Conservation (phyloP, 768 basidiomycete genomes). For the Agaricus blazei region DNA sequence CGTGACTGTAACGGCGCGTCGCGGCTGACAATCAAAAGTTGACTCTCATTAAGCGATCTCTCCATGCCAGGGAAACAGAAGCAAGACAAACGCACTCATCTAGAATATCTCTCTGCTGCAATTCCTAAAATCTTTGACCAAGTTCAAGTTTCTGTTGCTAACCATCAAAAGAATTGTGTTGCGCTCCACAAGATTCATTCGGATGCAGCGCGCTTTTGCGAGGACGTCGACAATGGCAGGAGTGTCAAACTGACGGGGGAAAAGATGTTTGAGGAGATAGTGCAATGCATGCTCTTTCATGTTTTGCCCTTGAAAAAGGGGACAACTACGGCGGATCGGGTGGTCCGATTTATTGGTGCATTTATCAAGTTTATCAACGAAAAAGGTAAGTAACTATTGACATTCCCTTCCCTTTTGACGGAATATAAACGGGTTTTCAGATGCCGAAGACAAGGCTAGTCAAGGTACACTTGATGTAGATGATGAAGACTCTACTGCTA, state of each 20-base stretch:
- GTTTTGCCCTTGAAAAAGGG: slow-evolving; percentile 80
- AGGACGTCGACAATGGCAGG: slow-evolving; percentile 43
- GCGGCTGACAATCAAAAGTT: not conserved
- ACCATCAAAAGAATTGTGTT: slow-evolving; percentile 88
- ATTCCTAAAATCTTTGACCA: slow-evolving; percentile 72
- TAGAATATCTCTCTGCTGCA: not conserved
- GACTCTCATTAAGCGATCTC: slow-evolving; percentile 5
- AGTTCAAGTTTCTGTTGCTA: slow-evolving; percentile 65
- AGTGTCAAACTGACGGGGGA: slow-evolving; percentile 63
- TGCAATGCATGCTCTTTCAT: slow-evolving; percentile 54
- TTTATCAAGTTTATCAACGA: slow-evolving; percentile 75
- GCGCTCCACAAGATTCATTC: slow-evolving; percentile 75
- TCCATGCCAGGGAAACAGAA: slow-evolving; percentile 6
- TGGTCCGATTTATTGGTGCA: slow-evolving; percentile 76
- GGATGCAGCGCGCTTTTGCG: slow-evolving; percentile 51
- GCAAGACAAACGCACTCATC: not conserved
- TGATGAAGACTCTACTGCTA: slow-evolving; percentile 41
- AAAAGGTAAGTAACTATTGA: slow-evolving; percentile 48
- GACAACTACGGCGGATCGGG: slow-evolving; percentile 62
- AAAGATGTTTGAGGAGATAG: slow-evolving; percentile 62
- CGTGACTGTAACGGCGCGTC: slow-evolving; percentile 7
- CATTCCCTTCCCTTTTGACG: not conserved
- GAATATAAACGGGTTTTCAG: slow-evolving; percentile 19
- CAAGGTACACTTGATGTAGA: slow-evolving; percentile 23
- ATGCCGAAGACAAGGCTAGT: slow-evolving; percentile 29